Evolutionary conservation across 1,284 basidiomycete species (phyloP), one percentile per base, ranked within the genome.

Genomic region (Lignosus rhinocerotis): DNA sequence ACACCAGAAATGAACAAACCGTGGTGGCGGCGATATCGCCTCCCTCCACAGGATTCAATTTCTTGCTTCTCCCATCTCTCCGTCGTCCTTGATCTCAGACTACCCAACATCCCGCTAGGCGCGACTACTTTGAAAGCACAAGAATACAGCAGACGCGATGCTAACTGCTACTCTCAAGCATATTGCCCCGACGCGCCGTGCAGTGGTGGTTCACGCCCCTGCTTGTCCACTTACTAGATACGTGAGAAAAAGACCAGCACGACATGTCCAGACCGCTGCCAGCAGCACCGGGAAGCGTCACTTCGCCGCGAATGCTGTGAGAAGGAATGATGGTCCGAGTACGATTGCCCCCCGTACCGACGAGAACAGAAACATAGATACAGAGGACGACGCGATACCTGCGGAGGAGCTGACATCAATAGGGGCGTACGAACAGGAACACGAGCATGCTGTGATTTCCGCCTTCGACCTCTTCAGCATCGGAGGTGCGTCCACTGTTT

Each of bases 401-500:
- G 63, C 67, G 6, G 65, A 69, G 33, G 67, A 68, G 52, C 52
- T 55, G 39, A 59, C 49, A 42, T 55, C 65, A 7, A 60, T 69
- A 34, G 66, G 61, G 12, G 52, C 62, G 10, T 67, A 66, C 21
- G 69, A 65, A 41, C 69, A 72, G 53, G 78, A 64, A 41, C 61
- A 84, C n/a, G 90, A 94, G 58, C 94, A 97, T 78, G 95, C 94
- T 0, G 95, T 97, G 61, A 96, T 98, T 54, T 92, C 90, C 0
- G 87, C 93, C 0, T 96, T 95, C 66, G 96, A 98, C 74, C 77
- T 98, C 48, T 98, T 98, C 78, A 94, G 91, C 60, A 92, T 98
- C 61, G 96, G 96, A 53, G 90, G 89, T 86, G 68, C 67, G 78
- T 66, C 11, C 42, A 36, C 47, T 36, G 34, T 47, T 19, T 14